phyloP scores from a whole-genome alignment of 1,284 basidiomycete genomes.

The Heterobasidion parviporum region DNA sequence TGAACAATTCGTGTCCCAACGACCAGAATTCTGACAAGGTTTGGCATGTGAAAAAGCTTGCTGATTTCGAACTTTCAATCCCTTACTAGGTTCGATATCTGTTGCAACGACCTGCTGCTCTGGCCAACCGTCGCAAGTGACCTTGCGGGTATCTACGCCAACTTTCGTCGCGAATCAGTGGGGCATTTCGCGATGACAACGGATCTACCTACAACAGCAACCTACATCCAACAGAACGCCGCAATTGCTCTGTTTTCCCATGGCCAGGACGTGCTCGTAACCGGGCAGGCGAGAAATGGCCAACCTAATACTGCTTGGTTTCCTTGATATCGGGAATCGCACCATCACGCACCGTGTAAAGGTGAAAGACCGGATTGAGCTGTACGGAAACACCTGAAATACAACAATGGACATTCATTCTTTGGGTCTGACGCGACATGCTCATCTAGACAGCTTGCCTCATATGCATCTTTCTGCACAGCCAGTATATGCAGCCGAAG shows the following conservation, averaged over 20 bases:
- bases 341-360: neutral
- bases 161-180: conserved; percentile 17
- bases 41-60: neutral
- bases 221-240: conserved; percentile 20
- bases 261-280: conserved; percentile 14
- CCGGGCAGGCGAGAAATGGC: conserved; percentile 9
- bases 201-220: conserved; percentile 15
- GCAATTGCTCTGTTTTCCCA: conserved; percentile 12
- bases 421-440: neutral
- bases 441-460: neutral
- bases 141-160: conserved; percentile 31
- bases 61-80: conserved; percentile 2
- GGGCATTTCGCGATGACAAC: neutral
- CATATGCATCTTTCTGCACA: conserved; percentile 1
- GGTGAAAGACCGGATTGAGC: neutral
- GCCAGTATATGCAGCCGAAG: neutral
- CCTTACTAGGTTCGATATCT: conserved; percentile 10
- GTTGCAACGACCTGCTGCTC: conserved; percentile 20
- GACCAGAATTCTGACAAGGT: neutral
- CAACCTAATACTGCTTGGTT: conserved; percentile 5
- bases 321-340: no score
- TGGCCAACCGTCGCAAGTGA: conserved; percentile 26
- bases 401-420: neutral
- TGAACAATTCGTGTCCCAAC: conserved; percentile 13
- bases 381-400: conserved; percentile 12